Evolutionary conservation across 352 stramenopile genomes (phyloP).

Genomic region (Phytophthora foliorum): DNA sequence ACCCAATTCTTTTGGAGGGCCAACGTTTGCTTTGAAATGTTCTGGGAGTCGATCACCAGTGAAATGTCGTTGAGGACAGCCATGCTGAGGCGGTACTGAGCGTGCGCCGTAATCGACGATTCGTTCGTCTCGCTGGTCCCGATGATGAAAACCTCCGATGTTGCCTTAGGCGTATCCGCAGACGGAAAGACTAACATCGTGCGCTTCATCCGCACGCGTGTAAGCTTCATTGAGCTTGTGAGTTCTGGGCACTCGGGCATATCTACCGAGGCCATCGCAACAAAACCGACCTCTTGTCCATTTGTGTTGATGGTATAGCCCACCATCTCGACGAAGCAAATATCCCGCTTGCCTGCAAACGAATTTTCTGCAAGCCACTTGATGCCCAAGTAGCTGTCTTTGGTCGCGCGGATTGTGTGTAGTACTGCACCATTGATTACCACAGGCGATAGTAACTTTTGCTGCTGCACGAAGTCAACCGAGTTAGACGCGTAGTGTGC

Average conservation of each 20-base stretch:
- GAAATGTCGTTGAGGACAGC: conserved; percentile 61
- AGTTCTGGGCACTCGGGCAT: conserved; percentile 58
- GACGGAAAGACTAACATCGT: conserved; percentile 55
- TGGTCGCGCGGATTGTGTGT: conserved; percentile 36
- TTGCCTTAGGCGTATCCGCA: conserved; percentile 31
- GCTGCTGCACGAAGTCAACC: conserved; percentile 49
- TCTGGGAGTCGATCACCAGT: conserved; percentile 63
- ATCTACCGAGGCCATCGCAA: conserved; percentile 49
- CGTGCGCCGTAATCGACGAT: conserved; percentile 47
- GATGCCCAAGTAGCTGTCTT: conserved; percentile 60
- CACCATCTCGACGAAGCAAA: conserved; percentile 63
- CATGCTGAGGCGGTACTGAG: conserved; percentile 58
- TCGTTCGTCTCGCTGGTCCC: conserved; percentile 43
- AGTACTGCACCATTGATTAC: conserved; percentile 55
- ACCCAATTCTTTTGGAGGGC: conserved; percentile 46
- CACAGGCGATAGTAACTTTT: conserved; percentile 55
- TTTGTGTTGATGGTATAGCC: conserved; percentile 50
- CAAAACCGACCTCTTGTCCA: conserved; percentile 54
- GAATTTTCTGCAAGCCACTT: conserved; percentile 57
- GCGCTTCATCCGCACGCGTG: conserved; percentile 53
- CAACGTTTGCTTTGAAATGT: conserved; percentile 53
- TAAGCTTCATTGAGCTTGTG: conserved; percentile 37
- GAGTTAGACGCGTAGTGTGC: conserved; percentile 49
- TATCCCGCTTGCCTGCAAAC: conserved; percentile 45
- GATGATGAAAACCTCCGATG: conserved; percentile 61